Base-by-base conservation (phyloP, 345 rosid genomes). In the Salix exigua region DNA sequence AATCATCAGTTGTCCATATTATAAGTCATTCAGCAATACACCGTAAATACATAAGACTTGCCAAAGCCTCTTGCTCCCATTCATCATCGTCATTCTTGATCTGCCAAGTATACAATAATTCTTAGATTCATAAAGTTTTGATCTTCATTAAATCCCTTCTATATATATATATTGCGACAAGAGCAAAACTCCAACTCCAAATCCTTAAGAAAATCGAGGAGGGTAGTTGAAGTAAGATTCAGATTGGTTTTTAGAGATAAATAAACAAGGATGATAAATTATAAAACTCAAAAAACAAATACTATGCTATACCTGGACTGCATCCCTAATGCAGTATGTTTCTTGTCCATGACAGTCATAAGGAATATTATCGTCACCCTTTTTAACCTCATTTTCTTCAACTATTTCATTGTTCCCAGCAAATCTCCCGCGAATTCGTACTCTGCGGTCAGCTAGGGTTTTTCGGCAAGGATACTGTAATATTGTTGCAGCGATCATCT, bases 401-500 rank as follows among this genome's bases (percentile, higher is more conserved):
- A 85, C 73, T 6, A 78, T 68, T 71, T 89, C 94, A 71, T 51
- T 88, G 83, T 94, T 94, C 82, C 93, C 84, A 0, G 97, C 98
- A 78, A 94, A 94, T 82, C 98, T 84, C 28, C 98, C 97, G 0
- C 97, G 90, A n/a, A 94, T 88, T 61, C 98, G 89, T 71, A 92
- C 94, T 69, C 98, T 86, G 55, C 97, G 77, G 77, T 94, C 97
- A 14, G 98, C 98, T 70, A 94, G 86, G 84, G 96, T 89, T 88
- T 94, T 92, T 21, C 96, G 96, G 70, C 98, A 94, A 28, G 93
- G 93, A 77, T 94, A 94, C 97, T 94, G 87, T 80, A 74, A 37
- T 44, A 5, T 68, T 5, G 50, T 3, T 14, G 25, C 12, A 18
- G 16, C 8, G 33, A 66, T 66, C 9, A 18, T 30, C 19, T 5